Base-by-base conservation (phyloP, 805 yeast genomes). In the Isabelozyma heimii region DNA sequence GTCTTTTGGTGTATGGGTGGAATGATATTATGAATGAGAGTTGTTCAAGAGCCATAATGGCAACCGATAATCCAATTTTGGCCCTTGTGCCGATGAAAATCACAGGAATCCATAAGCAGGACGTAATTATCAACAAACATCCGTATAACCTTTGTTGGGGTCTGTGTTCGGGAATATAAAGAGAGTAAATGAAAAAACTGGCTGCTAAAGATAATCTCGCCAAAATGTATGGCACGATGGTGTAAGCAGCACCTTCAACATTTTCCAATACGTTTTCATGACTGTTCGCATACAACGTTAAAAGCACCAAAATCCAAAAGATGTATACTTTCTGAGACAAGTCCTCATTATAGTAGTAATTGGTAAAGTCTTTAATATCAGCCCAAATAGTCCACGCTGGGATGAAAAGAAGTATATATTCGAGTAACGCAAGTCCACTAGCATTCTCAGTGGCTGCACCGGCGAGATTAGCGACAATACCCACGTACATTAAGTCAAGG, bases 301-400 rank as follows among this genome's bases (percentile, higher is more conserved):
- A 65, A 38, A 83, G 61, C 1, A 66, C 57, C 53, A 83, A 61
- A 14, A 77, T 72, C 86, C 85, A 81, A 15, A 82, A 52, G 14
- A 83, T 73, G 57, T 75, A 79, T 0, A 67, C 8, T 47, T 76
- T 74, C 58, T 84, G 89, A 4, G 79, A 57, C 44, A 83, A 61
- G 61, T 84, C 88, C 55, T 82, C 84, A 49, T 70, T 80, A 59
- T 77, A 84, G 63, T 81, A 83, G 57, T 81, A 82, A 62, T 84
- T 82, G 75, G 82, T 80, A 55, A 83, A 74, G 49, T 82, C 87
- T 56, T 81, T 80, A 49, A 83, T 67, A 56, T 83, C 87, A n/a
- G 75, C 62, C 88, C 89, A 84, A 17, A 83, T 79, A 16, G 75
- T 76, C 80, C 82, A 84, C n/a, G 82, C 75, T 0, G 86, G 87